Conservation (phyloP, 2,329 filamentous ascomycete genomes). For the Ascosphaera acerosa region DNA sequence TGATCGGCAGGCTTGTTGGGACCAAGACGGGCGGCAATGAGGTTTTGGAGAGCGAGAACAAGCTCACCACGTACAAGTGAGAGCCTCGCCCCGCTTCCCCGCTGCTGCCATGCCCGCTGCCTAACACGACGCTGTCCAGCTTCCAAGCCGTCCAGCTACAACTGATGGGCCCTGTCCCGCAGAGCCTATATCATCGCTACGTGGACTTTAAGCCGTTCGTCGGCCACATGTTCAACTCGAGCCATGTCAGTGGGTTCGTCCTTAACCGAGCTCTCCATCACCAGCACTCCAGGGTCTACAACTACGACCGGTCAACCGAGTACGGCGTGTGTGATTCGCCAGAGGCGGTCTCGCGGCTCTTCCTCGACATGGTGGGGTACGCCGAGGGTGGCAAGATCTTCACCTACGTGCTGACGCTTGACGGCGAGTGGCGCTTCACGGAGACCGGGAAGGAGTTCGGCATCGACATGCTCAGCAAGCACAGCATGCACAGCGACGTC, state of each 20-base stretch:
- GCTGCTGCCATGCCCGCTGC: background rate
- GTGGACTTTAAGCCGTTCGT: slow-evolving; percentile 86
- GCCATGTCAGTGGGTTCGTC: slow-evolving; percentile 52
- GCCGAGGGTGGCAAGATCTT: slow-evolving; percentile 69
- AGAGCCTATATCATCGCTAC: slow-evolving; percentile 64
- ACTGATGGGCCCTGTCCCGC: slow-evolving; percentile 56
- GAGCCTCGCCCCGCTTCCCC: no score
- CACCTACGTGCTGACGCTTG: slow-evolving; percentile 75
- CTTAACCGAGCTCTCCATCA: slow-evolving; percentile 71
- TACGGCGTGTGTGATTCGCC: slow-evolving; percentile 37
- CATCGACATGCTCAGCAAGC: slow-evolving; percentile 78
- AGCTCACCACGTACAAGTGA: slow-evolving; percentile 52
- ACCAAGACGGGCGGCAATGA: slow-evolving; percentile 29
- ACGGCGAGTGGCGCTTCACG: slow-evolving; percentile 69
- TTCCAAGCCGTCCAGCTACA: slow-evolving; percentile 91
- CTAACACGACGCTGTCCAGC: slow-evolving; percentile 20
- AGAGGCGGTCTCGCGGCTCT: slow-evolving; percentile 44
- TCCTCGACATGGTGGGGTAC: slow-evolving; percentile 66
- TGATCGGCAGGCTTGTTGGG: slow-evolving; percentile 61
- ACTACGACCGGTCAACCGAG: slow-evolving; percentile 53
- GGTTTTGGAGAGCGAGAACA: slow-evolving; percentile 28
- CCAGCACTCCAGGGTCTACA: slow-evolving; percentile 73
- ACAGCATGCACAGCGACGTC: slow-evolving; percentile 91
- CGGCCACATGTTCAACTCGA: slow-evolving; percentile 60
- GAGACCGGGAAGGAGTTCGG: slow-evolving; percentile 92